Evolutionary conservation across 371 early-diverging fungal genomes (phyloP), one percentile per base, ranked within the genome.

Genomic region (Syncephalastrum monosporum): DNA sequence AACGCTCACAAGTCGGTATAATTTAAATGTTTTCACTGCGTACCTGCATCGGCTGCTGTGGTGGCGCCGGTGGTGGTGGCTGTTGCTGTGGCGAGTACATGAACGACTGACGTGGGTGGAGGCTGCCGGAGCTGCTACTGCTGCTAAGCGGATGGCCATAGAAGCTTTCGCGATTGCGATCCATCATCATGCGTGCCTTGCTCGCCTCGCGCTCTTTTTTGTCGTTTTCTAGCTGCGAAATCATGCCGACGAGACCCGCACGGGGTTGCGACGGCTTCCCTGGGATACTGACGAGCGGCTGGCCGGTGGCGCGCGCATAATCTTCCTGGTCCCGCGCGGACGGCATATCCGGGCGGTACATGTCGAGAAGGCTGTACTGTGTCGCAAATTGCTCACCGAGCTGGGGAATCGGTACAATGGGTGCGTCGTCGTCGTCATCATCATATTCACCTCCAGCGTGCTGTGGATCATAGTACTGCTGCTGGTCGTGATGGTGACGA

Each of bases 241-340:
- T 77, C 49, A 68, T 62, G 19, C 74, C 69, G 6, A 78, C 55
- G 0, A 73, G 53, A 15, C 70, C 71, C 27, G 63, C 59, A 16
- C 67, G 61, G 10, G 75, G 71, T 19, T 60, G 64, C 4, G 60
- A 25, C 42, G 58, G 67, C 38, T 72, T 72, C 29, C 64, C 51
- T 13, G 72, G 62, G 5, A 73, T 38, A 5, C 64, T 51, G 4
- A 73, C 55, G 19, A 74, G 47, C 0, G 78, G 67, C 43, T 74
- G 72, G 12, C 72, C 71, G 4, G 67, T 67, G 2, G 63, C 61
- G 46, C 65, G 59, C 1, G 80, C 80, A 55, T 70, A 74, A 6
- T 69, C 77, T 27, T 68, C 64, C 59, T 73, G 73, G 17, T 77
- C 77, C 47, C 65, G 66, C 16, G 71, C 71, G 24, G 73, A 66